Evolutionary conservation across 306 rosid genomes (phyloP).

Genomic region (Cucurbita argyrosperma): DNA sequence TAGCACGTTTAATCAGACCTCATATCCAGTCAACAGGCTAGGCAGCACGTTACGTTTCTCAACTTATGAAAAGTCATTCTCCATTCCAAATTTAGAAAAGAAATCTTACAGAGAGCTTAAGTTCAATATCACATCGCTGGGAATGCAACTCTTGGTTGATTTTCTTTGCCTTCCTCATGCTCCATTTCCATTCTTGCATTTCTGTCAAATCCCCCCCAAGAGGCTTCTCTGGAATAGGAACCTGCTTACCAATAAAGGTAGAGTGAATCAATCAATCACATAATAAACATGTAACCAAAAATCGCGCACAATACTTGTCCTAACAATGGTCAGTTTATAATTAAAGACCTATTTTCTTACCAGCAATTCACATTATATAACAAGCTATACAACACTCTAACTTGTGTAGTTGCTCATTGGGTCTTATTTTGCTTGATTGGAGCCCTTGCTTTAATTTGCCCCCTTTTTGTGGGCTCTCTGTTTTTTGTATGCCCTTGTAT

Average conservation of each 20-base stretch:
- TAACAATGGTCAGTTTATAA: not conserved
- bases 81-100: not conserved
- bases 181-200: constrained; percentile 76
- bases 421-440: no score
- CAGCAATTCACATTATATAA: not conserved
- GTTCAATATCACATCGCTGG: constrained; percentile 69
- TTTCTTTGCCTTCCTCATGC: constrained; percentile 58
- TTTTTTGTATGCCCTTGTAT: no score
- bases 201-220: constrained; percentile 47
- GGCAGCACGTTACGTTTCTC: not conserved
- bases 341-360: not conserved
- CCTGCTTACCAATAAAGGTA: constrained; percentile 31
- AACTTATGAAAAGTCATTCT: not conserved
- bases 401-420: no score
- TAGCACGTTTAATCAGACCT: not conserved
- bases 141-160: constrained; percentile 75
- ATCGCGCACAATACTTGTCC: not conserved
- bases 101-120: constrained; percentile 73
- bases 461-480: no score
- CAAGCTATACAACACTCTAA: not conserved
- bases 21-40: not conserved
- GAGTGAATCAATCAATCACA: not conserved
- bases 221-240: constrained; percentile 67
- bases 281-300: not conserved
- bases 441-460: no score